Evolutionary conservation across 164 flowering plant species (phyloP).

Genomic region (Tinospora cordifolia): DNA sequence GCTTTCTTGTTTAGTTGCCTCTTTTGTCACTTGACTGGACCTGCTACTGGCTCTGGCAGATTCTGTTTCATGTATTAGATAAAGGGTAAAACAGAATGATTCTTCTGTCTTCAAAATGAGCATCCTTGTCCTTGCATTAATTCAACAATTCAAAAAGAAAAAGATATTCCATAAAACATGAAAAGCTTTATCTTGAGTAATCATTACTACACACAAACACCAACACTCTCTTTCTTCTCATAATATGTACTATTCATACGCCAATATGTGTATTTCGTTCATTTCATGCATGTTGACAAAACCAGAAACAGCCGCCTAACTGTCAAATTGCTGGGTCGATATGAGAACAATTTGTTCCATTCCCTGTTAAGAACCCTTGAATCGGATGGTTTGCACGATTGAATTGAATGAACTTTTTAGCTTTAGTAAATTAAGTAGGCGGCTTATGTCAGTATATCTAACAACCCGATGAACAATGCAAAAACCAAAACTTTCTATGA

Average conservation of each 20-base stretch:
- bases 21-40: conserved; percentile 22
- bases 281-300: too few species aligned
- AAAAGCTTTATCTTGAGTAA: not conserved
- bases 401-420: not conserved
- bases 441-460: not conserved
- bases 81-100: not conserved
- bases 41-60: conserved; percentile 26
- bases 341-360: not conserved
- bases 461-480: not conserved
- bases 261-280: not conserved
- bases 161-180: not conserved
- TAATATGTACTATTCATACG: not conserved
- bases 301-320: not conserved
- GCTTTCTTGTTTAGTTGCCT: conserved; percentile 25
- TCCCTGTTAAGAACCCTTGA: not conserved
- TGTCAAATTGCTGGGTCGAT: not conserved
- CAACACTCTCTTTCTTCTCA: not conserved
- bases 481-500: not conserved
- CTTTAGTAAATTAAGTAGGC: not conserved
- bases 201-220: not conserved
- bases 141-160: not conserved
- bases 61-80: conserved; percentile 7
- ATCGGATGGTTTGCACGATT: not conserved
- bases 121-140: too few species aligned
- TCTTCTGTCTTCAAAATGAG: not conserved